phyloP scores from a whole-genome alignment of 2,329 filamentous ascomycete species.

The Exophiala lecanii-corni region DNA sequence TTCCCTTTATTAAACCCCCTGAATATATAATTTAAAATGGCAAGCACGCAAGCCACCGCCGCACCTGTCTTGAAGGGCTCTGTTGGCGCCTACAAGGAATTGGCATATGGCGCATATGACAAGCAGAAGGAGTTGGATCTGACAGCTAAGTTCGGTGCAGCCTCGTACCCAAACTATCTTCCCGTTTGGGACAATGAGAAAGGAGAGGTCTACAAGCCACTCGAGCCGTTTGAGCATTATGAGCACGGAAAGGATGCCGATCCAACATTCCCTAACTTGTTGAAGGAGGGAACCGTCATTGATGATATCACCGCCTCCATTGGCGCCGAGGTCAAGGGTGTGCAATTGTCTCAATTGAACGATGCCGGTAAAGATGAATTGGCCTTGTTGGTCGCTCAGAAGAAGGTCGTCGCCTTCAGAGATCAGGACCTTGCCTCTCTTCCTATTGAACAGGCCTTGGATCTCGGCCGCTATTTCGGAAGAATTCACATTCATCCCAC shows the following conservation, averaged over 20 bases:
- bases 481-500: conserved; percentile 78
- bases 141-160: conserved; percentile 49
- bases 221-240: conserved; percentile 65
- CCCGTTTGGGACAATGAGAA: conserved; percentile 63
- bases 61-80: conserved; percentile 2
- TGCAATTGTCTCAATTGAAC: conserved; percentile 31
- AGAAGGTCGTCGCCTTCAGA: conserved; percentile 32
- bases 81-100: conserved; percentile 26
- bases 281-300: conserved; percentile 39
- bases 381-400: conserved; percentile 33
- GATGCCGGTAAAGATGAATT: conserved; percentile 32
- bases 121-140: conserved; percentile 52
- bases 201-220: conserved; percentile 51
- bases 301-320: conserved; percentile 32
- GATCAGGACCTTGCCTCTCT: conserved; percentile 37
- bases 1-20: no score
- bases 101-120: conserved; percentile 26
- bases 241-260: conserved; percentile 75
- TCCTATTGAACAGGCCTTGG: conserved; percentile 26
- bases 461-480: conserved; percentile 68
- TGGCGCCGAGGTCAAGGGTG: conserved; percentile 33
- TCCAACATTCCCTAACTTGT: conserved; percentile 62
- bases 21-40: no score
- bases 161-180: conserved; percentile 67
- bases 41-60: background rate